Evolutionary conservation across 768 basidiomycete species (phyloP).

Genomic region (Chalciporus chontae): DNA sequence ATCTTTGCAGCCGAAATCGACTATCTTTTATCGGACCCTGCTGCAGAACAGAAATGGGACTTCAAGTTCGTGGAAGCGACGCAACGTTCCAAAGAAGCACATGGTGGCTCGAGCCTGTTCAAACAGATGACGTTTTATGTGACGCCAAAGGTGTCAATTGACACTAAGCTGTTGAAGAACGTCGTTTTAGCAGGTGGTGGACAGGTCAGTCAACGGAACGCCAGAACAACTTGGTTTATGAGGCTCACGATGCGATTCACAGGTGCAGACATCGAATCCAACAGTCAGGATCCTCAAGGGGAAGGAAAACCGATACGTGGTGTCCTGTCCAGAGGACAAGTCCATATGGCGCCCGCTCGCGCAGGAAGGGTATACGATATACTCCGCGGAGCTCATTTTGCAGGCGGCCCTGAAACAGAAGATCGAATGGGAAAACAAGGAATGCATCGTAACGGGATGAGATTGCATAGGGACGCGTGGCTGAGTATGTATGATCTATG

Average conservation of each 20-base stretch:
- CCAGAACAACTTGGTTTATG: neutral
- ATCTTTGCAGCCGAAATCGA: slow-evolving; percentile 52
- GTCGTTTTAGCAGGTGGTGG: slow-evolving; percentile 72
- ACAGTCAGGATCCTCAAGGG: slow-evolving; percentile 53
- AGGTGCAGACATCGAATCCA: slow-evolving; percentile 48
- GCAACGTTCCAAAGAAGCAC: slow-evolving; percentile 46
- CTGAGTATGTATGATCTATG: too few relatives aligned
- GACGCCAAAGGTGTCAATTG: slow-evolving; percentile 60
- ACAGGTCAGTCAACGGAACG: slow-evolving; percentile 40
- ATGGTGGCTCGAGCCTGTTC: slow-evolving; percentile 51
- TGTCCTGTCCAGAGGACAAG: slow-evolving; percentile 64
- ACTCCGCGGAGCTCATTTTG: slow-evolving; percentile 65
- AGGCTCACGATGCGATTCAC: neutral
- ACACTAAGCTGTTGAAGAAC: slow-evolving; percentile 59
- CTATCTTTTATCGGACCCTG: slow-evolving; percentile 57
- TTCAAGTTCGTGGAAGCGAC: slow-evolving; percentile 65
- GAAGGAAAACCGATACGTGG: slow-evolving; percentile 49
- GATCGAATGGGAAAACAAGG: slow-evolving; percentile 55
- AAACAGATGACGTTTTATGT: slow-evolving; percentile 69
- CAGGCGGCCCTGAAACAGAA: slow-evolving; percentile 62
- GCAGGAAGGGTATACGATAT: slow-evolving; percentile 51
- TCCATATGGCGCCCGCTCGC: slow-evolving; percentile 64
- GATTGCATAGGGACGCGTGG: too few relatives aligned
- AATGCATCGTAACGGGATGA: slow-evolving; percentile 19
- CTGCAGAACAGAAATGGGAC: slow-evolving; percentile 60